Base-by-base conservation (phyloP, 495 filamentous ascomycete genomes). In the Hypoxylon subgilvum region DNA sequence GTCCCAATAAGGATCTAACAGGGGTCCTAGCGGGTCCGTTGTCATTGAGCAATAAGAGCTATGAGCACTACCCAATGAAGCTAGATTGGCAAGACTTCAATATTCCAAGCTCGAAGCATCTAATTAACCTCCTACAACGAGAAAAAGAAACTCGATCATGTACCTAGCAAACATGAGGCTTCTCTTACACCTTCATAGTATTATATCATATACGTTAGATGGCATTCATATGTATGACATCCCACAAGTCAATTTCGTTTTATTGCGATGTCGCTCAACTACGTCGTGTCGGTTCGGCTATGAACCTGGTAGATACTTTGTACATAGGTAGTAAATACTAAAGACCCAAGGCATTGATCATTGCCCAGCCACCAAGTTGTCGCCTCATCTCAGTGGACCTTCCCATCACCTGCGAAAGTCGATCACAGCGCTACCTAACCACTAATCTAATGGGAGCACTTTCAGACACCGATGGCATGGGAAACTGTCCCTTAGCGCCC, bases 31-130 rank as follows among this genome's bases (percentile, higher is more conserved):
- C 43, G 49, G 61, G 61, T 58, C 54, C n/a, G 16, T 27, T 57
- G 18, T 63, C 52, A 63, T 57, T 57, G 52, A 57, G 41, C 60
- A 63, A 57, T 63, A 48, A 49, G 30, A 63, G 42, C 42, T 53
- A 34, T 49, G 14, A 36, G 22, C 47, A 34, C 43, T 46, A 43
- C 8, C n/a, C 32, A 54, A 49, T 36, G 17, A 42, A 50, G 39
- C 35, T 42, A 40, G 23, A 40, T 31, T 21, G 13, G 38, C 34
- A 27, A 51, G 50, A 53, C 50, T 36, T n/a, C n/a, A n/a, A n/a
- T n/a, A n/a, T n/a, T n/a, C 31, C 12, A 35, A 3, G 31, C 12
- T 12, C 14, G 7, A 16, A 7, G 1, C n/a, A 18, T 13, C 44
- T 50, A 62, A 62, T 62, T 22, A 51, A 56, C 34, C 8, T 41